Evolutionary conservation across 78 protist genomes (phyloP), one percentile per base, ranked within the genome.

Genomic region (Guillardia theta): DNA sequence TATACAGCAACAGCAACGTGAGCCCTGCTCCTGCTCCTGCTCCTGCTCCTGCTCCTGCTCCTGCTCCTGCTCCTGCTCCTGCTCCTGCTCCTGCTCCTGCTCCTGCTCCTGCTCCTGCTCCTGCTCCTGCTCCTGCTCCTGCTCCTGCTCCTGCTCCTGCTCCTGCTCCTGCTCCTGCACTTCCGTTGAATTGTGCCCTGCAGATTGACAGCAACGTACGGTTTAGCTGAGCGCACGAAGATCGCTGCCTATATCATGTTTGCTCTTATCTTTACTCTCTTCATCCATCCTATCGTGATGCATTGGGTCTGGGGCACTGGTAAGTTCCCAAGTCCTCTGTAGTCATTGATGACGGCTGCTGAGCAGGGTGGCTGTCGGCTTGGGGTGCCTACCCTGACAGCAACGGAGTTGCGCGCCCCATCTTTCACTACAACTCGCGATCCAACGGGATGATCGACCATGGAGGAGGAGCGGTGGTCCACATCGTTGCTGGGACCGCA

Each of bases 401-500:
- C 21, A 33, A 70, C 83, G 83, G 83, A 36, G 41, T 33, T 18
- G 83, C 83, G 46, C 33, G 83, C 33, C 83, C 83, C 10, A 24
- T 70, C 21, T 70, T 70, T 43, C n/a, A 33, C 45, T 24, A 33
- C 36, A 24, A 24, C 83, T 12, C 36, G 0, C 15, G 46, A 36
- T 70, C 83, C 9, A 70, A 70, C 41, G 83, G 83, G 46, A 4
- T 70, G 83, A 70, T 70, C 83, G 83, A 70, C 83, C 36, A 22
- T 6, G 33, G 46, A 15, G 83, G 83, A 1, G n/a, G 46, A 24
- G 83, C 46, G 2, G 97, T 95, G 10, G 99, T 98, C n/a, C 99
- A 98, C 96, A 64, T 95, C 88, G 95, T 93, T n/a, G 99, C 98
- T 64, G 97, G 97, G n/a, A n/a, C n/a, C n/a, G n/a, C n/a, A n/a